These are phyloP conservation scores for Phoma herbarum DNA, from an alignment of 2,329 filamentous ascomycete genomes.

Conservation along the genomic window DNA sequence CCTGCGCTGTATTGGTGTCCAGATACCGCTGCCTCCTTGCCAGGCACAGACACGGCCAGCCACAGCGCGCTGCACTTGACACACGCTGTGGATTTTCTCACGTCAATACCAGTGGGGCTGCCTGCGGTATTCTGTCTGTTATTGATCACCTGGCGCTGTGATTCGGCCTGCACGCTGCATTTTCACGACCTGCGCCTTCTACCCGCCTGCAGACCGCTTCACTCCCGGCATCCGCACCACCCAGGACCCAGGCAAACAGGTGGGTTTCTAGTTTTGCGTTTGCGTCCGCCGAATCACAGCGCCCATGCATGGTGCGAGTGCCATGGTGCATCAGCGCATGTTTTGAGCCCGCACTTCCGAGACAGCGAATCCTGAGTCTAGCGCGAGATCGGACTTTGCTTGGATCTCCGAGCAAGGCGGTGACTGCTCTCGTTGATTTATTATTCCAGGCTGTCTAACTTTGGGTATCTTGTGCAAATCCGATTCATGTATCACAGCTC, in stretches of 20 bases:
- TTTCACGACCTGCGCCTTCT: conserved; percentile 19
- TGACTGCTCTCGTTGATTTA: background rate
- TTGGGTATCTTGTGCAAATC: conserved; percentile 22
- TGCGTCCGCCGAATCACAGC: conserved; percentile 13
- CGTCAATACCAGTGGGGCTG: background rate
- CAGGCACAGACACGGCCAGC: conserved; percentile 9
- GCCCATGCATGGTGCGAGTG: conserved; percentile 1
- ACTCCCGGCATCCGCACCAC: background rate
- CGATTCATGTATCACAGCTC: conserved; percentile 8
- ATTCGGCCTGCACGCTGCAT: conserved; percentile 28
- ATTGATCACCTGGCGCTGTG: conserved; percentile 20
- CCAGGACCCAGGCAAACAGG: conserved; percentile 18
- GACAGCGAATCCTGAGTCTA: conserved; percentile 5
- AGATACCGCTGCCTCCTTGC: conserved; percentile 17
- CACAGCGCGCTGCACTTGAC: conserved; percentile 13
- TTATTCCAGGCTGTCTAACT: conserved; percentile 8
- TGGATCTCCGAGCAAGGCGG: conserved; percentile 1
- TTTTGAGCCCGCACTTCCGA: conserved; percentile 20
- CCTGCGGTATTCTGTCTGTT: conserved; percentile 7
- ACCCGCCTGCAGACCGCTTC: conserved; percentile 27
- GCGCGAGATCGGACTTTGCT: conserved; percentile 5
- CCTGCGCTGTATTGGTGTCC: conserved; percentile 1
- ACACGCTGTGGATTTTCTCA: conserved; percentile 4
- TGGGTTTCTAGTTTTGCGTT: conserved; percentile 15
- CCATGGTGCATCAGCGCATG: conserved; percentile 23